Conservation (phyloP, 2,329 filamentous ascomycete species). For the Clonostachys sp. region DNA sequence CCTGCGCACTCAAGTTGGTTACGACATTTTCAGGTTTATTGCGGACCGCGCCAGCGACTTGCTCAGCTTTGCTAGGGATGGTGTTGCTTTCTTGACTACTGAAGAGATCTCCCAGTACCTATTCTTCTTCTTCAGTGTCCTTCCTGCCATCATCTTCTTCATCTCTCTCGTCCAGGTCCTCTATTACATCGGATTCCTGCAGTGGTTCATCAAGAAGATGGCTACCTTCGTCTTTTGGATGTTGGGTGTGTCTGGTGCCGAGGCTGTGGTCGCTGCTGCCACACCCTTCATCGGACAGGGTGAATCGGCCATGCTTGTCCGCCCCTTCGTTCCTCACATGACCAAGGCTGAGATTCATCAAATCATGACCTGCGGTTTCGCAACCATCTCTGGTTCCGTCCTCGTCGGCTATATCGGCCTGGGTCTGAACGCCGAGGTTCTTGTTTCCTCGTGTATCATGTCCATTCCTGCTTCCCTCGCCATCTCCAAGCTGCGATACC, state of each 20-base stretch:
- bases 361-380: constrained; percentile 88
- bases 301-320: constrained; percentile 89
- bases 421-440: constrained; percentile 76
- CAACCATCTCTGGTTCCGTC: constrained; percentile 86
- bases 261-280: constrained; percentile 89
- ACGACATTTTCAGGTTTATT: constrained; percentile 89
- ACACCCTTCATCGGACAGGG: constrained; percentile 94
- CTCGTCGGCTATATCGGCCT: constrained; percentile 81
- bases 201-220: constrained; percentile 88
- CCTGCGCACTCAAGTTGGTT: constrained; percentile 73
- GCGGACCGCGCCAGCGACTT: constrained; percentile 69
- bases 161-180: constrained; percentile 84
- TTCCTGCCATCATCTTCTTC: constrained; percentile 97
- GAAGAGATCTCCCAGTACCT: constrained; percentile 34
- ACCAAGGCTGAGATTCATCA: constrained; percentile 88
- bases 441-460: constrained; percentile 93
- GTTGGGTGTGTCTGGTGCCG: constrained; percentile 81
- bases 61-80: constrained; percentile 70
- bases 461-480: constrained; percentile 88
- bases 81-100: constrained; percentile 62
- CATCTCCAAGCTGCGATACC: constrained; percentile 84
- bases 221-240: constrained; percentile 89
- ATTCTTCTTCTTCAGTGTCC: constrained; percentile 74
- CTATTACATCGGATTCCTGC: constrained; percentile 74
- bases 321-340: constrained; percentile 79